Percentiles rank a stretch among this genome's conserved stretches.
These are phyloP conservation scores for Multifurca ochricompacta DNA, from an alignment of 768 basidiomycete genomes.

Conservation along the genomic window DNA sequence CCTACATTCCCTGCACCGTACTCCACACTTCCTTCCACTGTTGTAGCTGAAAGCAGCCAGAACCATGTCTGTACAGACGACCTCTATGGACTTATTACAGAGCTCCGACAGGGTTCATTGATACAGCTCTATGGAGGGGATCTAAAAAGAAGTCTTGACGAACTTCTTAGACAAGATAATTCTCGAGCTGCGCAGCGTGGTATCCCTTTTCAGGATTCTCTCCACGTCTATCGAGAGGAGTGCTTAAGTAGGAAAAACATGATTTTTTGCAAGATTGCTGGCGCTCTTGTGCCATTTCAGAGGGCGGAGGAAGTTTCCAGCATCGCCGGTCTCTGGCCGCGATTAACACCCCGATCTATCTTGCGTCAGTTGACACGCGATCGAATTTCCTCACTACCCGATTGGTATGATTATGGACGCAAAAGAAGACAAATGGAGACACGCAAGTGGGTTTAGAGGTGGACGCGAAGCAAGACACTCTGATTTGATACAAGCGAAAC, in stretches of 20 bases:
- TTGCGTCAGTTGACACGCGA: constrained; percentile 23
- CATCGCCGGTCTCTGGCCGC: constrained; percentile 9
- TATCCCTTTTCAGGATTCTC: neutral
- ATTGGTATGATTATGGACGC: no score
- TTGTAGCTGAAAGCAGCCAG: neutral
- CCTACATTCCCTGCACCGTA: neutral
- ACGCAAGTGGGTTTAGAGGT: no score
- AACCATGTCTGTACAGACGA: neutral
- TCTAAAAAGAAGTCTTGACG: neutral
- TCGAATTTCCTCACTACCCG: neutral
- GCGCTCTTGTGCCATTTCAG: neutral
- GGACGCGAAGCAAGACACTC: no score
- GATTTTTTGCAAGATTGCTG: neutral
- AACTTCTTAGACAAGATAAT: neutral
- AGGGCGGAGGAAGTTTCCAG: neutral
- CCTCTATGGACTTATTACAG: neutral
- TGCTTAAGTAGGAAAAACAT: neutral
- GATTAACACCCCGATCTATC: constrained; percentile 1
- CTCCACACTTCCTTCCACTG: no score
- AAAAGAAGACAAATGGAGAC: no score
- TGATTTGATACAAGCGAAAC: no score
- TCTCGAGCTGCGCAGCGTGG: neutral
- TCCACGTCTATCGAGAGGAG: neutral
- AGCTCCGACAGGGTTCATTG: neutral
- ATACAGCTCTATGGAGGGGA: constrained; percentile 5